These are phyloP conservation scores for Didymella exigua DNA, from an alignment of 2,329 filamentous ascomycete genomes.

Conservation along the genomic window DNA sequence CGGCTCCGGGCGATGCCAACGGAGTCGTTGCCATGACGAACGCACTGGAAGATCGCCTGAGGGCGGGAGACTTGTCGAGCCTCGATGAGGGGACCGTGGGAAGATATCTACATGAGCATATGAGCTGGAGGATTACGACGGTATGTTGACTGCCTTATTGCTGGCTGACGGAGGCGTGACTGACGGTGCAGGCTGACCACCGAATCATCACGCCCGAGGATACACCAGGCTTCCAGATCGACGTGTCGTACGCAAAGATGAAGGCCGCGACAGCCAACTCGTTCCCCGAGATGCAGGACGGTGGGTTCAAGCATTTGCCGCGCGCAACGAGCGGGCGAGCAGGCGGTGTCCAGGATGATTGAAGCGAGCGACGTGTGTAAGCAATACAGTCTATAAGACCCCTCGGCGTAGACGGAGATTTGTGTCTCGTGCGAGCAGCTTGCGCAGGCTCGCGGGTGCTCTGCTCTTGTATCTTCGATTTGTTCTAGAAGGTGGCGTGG, in stretches of 20 bases:
- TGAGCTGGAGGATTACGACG: conserved; percentile 34
- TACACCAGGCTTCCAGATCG: conserved; percentile 48
- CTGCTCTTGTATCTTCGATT: not conserved
- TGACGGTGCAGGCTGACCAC: conserved; percentile 42
- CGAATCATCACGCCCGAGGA: conserved; percentile 39
- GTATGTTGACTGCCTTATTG: conserved; percentile 16
- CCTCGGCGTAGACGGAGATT: conserved; percentile 2
- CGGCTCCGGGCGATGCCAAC: conserved; percentile 22
- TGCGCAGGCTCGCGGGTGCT: not conserved
- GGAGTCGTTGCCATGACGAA: conserved; percentile 55
- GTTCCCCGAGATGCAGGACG: conserved; percentile 19
- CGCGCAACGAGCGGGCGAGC: conserved; percentile 11
- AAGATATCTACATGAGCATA: conserved; percentile 27
- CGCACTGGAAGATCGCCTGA: conserved; percentile 46
- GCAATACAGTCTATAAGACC: not conserved
- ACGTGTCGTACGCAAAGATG: conserved; percentile 48
- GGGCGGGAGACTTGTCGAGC: conserved; percentile 40
- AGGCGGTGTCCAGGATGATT: conserved; percentile 6
- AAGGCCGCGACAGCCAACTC: conserved; percentile 38
- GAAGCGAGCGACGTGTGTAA: not conserved
- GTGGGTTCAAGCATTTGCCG: conserved; percentile 17
- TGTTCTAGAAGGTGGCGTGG: conserved; percentile 12
- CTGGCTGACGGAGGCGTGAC: too few relatives aligned
- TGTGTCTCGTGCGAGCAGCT: not conserved
- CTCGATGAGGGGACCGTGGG: conserved; percentile 30